Evolutionary conservation across 352 stramenopile genomes (phyloP).

Genomic region (Globisporangium abappressorium): DNA sequence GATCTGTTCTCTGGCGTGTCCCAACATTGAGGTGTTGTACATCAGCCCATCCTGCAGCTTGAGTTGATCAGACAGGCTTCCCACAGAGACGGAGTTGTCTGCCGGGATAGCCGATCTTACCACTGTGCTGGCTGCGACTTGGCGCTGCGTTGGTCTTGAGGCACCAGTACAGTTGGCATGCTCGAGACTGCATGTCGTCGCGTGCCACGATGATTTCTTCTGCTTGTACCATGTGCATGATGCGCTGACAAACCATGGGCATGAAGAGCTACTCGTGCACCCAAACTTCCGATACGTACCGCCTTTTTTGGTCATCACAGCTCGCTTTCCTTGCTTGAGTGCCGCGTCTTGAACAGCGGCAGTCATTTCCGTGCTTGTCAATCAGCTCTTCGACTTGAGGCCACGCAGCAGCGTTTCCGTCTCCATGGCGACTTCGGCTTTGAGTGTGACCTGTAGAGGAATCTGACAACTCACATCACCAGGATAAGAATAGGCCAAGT

Average conservation of each 20-base stretch:
- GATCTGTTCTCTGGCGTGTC: too few species aligned
- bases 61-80: background rate
- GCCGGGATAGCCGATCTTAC: background rate
- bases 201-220: background rate
- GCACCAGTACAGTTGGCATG: background rate
- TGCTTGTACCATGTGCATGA: background rate
- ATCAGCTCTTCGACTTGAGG: too few species aligned
- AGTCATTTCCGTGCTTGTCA: background rate
- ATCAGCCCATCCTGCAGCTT: background rate
- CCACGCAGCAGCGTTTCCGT: too few species aligned
- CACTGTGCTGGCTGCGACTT: background rate
- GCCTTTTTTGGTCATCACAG: background rate
- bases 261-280: too few species aligned
- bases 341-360: background rate
- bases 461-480: too few species aligned
- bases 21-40: too few species aligned
- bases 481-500: too few species aligned
- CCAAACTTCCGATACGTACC: background rate
- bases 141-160: background rate
- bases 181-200: background rate
- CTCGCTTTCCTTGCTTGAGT: background rate
- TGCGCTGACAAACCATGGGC: background rate
- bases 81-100: background rate
- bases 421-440: too few species aligned
- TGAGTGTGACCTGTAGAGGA: too few species aligned